Percentiles rank a stretch among this genome's conserved stretches.
These are phyloP conservation scores for Thyridium curvatum DNA, from an alignment of 2,329 filamentous ascomycete genomes.

Conservation along the genomic window DNA sequence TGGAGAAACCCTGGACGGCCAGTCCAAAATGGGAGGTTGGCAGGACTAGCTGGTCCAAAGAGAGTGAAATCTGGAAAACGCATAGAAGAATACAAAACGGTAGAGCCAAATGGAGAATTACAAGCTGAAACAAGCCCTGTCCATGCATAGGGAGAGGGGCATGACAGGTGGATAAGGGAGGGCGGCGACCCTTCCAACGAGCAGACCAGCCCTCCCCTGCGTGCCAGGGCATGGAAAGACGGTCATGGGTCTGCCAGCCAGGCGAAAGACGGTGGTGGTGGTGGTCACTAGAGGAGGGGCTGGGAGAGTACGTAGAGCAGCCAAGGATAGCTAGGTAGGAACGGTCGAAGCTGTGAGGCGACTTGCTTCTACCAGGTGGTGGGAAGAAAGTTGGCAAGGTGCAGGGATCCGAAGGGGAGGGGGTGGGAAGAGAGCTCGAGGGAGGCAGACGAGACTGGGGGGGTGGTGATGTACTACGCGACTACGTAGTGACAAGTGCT, in stretches of 20 bases:
- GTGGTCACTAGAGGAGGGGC: neutral
- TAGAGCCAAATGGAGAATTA: conserved; percentile 27
- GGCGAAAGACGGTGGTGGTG: neutral
- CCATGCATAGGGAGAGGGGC: conserved; percentile 33
- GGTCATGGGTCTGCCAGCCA: conserved; percentile 8
- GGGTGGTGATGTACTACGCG: too few relatives aligned
- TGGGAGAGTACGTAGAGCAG: neutral
- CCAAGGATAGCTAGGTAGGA: conserved; percentile 1
- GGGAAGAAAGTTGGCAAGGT: conserved; percentile 4
- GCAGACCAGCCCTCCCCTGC: conserved; percentile 14
- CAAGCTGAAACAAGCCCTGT: conserved; percentile 37
- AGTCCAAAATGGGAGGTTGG: conserved; percentile 23
- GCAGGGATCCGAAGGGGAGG: neutral
- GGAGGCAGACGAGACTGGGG: neutral
- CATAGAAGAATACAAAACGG: conserved; percentile 33
- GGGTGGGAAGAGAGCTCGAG: neutral
- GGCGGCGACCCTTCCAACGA: conserved; percentile 9
- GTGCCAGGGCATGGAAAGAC: conserved; percentile 10
- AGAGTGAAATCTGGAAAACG: conserved; percentile 27
- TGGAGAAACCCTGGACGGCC: conserved; percentile 16
- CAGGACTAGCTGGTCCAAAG: conserved; percentile 14
- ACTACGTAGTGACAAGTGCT: too few relatives aligned
- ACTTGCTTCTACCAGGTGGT: neutral
- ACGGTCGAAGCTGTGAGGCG: too few relatives aligned
- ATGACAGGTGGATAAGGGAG: conserved; percentile 28